Percentiles rank a stretch among this genome's conserved stretches.
These are phyloP conservation scores for Dictyostelium gargantuum DNA, from an alignment of 208 protist genomes.

Conservation along the genomic window DNA sequence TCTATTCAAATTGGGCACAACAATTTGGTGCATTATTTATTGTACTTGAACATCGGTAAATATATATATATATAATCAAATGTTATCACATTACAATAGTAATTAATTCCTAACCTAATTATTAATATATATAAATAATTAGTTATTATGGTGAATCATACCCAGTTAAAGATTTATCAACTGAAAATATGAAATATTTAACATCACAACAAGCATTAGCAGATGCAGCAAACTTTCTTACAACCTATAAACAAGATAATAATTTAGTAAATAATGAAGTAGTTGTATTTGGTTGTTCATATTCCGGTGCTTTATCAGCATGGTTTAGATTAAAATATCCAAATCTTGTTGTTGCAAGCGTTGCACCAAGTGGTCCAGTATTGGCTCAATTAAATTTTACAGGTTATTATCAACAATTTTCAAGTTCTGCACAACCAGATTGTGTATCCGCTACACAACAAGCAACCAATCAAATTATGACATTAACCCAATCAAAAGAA, in stretches of 20 bases:
- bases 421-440: neutral
- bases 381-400: slow-evolving; percentile 32
- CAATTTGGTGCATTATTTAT: slow-evolving; percentile 28
- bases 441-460: slow-evolving; percentile 5
- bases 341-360: slow-evolving; percentile 6
- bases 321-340: slow-evolving; percentile 68
- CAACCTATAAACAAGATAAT: neutral
- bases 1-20: slow-evolving; percentile 15
- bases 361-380: slow-evolving; percentile 56
- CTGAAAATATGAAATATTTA: slow-evolving; percentile 11
- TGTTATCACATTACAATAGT: too few relatives aligned
- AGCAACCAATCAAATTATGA: slow-evolving; percentile 17
- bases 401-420: slow-evolving; percentile 37
- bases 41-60: slow-evolving; percentile 52
- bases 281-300: slow-evolving; percentile 51
- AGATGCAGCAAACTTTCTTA: slow-evolving; percentile 55
- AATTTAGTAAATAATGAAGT: neutral
- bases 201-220: slow-evolving; percentile 57
- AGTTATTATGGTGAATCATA: slow-evolving; percentile 51
- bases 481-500: neutral
- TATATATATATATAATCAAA: too few relatives aligned
- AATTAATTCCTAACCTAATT: too few relatives aligned
- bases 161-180: slow-evolving; percentile 16
- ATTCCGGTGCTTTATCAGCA: neutral
- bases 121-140: too few relatives aligned